These are phyloP conservation scores for Pichia inconspicua DNA, from an alignment of 1,139 yeast genomes.

Conservation along the genomic window DNA sequence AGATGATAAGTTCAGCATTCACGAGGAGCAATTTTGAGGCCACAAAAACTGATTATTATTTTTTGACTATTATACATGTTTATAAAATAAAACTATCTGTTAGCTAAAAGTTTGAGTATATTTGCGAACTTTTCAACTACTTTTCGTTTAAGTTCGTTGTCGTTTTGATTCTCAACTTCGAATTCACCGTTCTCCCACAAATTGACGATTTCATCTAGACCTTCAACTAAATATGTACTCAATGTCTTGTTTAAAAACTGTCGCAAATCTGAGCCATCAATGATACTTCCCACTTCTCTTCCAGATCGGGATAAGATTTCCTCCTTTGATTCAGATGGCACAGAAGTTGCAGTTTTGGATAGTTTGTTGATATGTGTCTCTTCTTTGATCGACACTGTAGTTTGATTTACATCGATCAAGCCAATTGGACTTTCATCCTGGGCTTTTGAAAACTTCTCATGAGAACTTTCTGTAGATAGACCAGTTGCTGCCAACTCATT, in stretches of 20 bases:
- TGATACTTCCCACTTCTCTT: slow-evolving; percentile 35
- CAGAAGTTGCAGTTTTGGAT: background rate
- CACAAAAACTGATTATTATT: too few species aligned
- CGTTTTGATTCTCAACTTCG: slow-evolving; percentile 34
- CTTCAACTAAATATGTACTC: slow-evolving; percentile 59
- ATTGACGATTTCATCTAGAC: slow-evolving; percentile 46
- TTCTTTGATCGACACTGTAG: background rate
- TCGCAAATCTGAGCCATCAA: slow-evolving; percentile 79
- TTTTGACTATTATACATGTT: too few species aligned
- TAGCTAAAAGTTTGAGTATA: slow-evolving; percentile 48
- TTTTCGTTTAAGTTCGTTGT: slow-evolving; percentile 36
- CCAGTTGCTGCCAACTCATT: too few species aligned
- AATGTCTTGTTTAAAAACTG: slow-evolving; percentile 68
- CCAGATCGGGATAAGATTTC: slow-evolving; percentile 8
- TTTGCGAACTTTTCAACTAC: slow-evolving; percentile 69
- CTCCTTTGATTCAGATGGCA: slow-evolving; percentile 10
- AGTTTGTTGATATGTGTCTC: background rate
- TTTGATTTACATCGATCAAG: background rate
- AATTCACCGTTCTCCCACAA: slow-evolving; percentile 18
- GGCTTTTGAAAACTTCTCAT: too few species aligned
- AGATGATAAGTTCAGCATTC: slow-evolving; percentile 39
- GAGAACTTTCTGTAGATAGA: too few species aligned
- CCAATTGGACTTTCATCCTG: too few species aligned
- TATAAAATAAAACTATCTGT: slow-evolving; percentile 15
- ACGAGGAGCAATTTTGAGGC: slow-evolving; percentile 34